Evolutionary conservation across 129 eudicot genomes (phyloP).

Genomic region (Pseudognaphalium luteoalbum): DNA sequence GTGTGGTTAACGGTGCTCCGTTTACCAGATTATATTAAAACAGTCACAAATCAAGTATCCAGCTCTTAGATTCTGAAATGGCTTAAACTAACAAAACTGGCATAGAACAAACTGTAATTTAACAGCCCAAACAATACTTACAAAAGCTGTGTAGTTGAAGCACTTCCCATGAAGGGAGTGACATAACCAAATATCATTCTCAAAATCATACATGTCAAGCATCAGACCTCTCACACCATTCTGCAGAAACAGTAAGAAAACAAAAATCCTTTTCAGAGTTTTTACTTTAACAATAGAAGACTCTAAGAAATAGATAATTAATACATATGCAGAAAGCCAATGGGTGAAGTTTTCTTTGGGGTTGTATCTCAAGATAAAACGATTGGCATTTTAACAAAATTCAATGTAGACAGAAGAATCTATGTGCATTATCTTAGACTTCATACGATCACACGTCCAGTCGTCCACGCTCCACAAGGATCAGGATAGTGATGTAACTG

Average conservation of each 20-base stretch:
- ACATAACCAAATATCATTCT: conserved; percentile 74
- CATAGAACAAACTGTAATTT: not conserved
- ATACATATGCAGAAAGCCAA: not conserved
- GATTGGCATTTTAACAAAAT: not conserved
- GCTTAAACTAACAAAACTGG: conserved; percentile 12
- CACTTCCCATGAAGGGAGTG: conserved; percentile 70
- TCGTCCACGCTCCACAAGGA: too few relatives aligned
- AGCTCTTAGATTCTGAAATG: conserved; percentile 6
- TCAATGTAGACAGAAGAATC: too few relatives aligned
- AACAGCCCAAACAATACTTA: conserved; percentile 41
- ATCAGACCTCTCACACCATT: conserved; percentile 81
- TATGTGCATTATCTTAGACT: too few relatives aligned
- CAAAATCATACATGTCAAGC: conserved; percentile 87
- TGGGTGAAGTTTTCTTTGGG: conserved; percentile 1
- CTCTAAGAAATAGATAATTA: not conserved
- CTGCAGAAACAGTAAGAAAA: conserved; percentile 42
- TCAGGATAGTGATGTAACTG: too few relatives aligned
- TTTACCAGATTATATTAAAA: not conserved
- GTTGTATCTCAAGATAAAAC: conserved; percentile 8
- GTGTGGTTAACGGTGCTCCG: not conserved
- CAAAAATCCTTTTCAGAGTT: conserved; percentile 11
- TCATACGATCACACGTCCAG: too few relatives aligned
- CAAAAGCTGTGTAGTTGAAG: conserved; percentile 73
- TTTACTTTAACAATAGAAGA: conserved; percentile 9
- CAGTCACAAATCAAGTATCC: not conserved